These are phyloP conservation scores for Chrysosporium queenslandicum DNA, from an alignment of 2,329 filamentous ascomycete genomes.

Conservation along the genomic window DNA sequence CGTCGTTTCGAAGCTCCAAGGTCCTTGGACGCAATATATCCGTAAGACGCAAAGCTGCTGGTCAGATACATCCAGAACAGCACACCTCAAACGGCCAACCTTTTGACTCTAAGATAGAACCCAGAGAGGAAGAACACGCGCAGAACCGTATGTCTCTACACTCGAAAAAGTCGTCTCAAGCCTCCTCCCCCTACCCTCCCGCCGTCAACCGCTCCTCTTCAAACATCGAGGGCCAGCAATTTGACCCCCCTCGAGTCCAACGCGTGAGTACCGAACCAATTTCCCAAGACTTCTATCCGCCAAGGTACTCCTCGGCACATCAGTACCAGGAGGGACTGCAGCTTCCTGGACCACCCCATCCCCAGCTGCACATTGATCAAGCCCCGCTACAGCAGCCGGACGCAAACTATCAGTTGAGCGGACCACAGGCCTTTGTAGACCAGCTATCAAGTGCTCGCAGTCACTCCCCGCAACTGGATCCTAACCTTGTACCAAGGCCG, in stretches of 20 bases:
- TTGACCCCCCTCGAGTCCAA: conserved; percentile 18
- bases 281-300: conserved; percentile 18
- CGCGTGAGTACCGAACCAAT: conserved; percentile 18
- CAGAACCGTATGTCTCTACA: conserved; percentile 14
- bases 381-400: conserved; percentile 23
- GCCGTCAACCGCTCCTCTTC: conserved; percentile 17
- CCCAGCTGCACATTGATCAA: conserved; percentile 20
- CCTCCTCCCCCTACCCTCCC: conserved; percentile 16
- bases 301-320: conserved; percentile 15
- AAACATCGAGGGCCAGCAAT: conserved; percentile 15
- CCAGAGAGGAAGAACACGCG: conserved; percentile 7
- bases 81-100: conserved; percentile 8
- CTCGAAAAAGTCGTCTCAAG: conserved; percentile 13
- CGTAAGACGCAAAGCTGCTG: conserved; percentile 21
- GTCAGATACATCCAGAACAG: conserved; percentile 11
- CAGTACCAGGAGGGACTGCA: conserved; percentile 17
- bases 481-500: conserved; percentile 24
- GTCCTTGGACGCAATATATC: conserved; percentile 23
- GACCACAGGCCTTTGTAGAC: conserved; percentile 18
- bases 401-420: conserved; percentile 19
- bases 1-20: conserved; percentile 10
- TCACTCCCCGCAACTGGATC: conserved; percentile 19
- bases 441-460: conserved; percentile 16
- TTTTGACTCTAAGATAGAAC: conserved; percentile 12
- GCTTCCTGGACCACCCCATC: conserved; percentile 15